These are phyloP conservation scores for Sphaerobolus stellatus DNA, from an alignment of 1,284 basidiomycete genomes.

Conservation along the genomic window DNA sequence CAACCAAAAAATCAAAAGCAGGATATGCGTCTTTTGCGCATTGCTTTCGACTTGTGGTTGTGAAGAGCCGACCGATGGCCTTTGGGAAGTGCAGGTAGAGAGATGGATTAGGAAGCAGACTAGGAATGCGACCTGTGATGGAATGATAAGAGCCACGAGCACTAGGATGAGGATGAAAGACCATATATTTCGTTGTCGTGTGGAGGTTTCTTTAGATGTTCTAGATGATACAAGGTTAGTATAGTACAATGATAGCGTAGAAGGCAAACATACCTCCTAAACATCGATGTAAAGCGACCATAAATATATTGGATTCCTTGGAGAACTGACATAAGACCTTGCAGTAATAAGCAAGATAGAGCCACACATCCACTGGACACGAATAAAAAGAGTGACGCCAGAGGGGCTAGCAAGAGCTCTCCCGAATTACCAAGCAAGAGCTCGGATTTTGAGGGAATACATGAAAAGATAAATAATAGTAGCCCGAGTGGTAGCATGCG, in stretches of 20 bases:
- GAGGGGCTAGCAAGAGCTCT: slow-evolving; percentile 43
- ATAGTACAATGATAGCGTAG: neutral
- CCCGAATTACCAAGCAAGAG: slow-evolving; percentile 61
- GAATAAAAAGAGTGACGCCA: slow-evolving; percentile 58
- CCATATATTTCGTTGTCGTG: slow-evolving; percentile 48
- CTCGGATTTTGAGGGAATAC: slow-evolving; percentile 55
- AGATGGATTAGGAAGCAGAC: slow-evolving; percentile 79
- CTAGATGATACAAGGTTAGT: slow-evolving; percentile 7
- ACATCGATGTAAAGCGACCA: too few species aligned
- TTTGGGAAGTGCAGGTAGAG: slow-evolving; percentile 51
- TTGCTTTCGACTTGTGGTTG: slow-evolving; percentile 28
- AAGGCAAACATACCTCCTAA: slow-evolving; percentile 39
- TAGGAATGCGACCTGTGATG: slow-evolving; percentile 89
- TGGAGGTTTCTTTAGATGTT: slow-evolving; percentile 36
- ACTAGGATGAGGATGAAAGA: slow-evolving; percentile 64
- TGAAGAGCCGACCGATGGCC: slow-evolving; percentile 12
- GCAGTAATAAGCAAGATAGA: slow-evolving; percentile 56
- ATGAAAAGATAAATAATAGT: slow-evolving; percentile 44
- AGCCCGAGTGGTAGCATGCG: slow-evolving; percentile 45
- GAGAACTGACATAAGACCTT: slow-evolving; percentile 17
- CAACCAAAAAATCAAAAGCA: slow-evolving; percentile 82
- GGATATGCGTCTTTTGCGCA: slow-evolving; percentile 57
- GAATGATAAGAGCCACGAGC: slow-evolving; percentile 72
- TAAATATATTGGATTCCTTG: neutral
- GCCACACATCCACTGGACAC: slow-evolving; percentile 60